Base-by-base conservation (phyloP, 805 yeast genomes). In the Diddensiella transvaalensis region DNA sequence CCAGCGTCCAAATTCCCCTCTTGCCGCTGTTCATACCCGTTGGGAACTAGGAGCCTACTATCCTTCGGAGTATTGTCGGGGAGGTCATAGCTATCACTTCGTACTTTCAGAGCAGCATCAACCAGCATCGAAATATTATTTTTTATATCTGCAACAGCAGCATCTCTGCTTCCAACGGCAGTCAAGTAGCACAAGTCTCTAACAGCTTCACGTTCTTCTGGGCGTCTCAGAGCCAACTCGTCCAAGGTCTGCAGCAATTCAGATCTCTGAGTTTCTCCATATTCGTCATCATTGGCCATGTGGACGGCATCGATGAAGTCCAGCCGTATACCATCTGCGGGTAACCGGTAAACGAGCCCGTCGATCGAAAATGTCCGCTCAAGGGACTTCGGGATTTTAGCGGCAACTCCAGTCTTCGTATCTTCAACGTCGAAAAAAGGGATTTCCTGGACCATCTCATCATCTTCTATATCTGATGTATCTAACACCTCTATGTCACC, bases 281-380 rank as follows among this genome's bases (percentile, higher is more conserved):
- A 64, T 19, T 60, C 67, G 32, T 71, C 71, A 15, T 67, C 60
- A 18, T 40, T 37, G 2, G 40, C 40, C 58, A 24, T 57, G 51
- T 74, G 74, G 3, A 79, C 77, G 23, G 75, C 78, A 18, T 76
- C 76, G 29, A 83, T 62, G 59, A 88, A 88, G 62, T 87, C 91
- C 26, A 86, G 65, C 37, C 84, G 65, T 3, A 87, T 73, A 58
- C 84, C 82, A 38, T 74, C 74, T 53, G 85, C 93, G 1, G 87
- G 85, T 3, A 87, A 63, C 48, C 83, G 69, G 64, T 81, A 83
- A 0, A 86, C 72, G 30, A 77, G 73, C 30, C 78, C 73, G 29
- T 69, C 69, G 17, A 66, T 57, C 40, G 33, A 40, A 37, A 52
- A 52, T 4, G 42, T 22, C 33, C 42, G 38, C 22, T 45, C 52